Evolutionary conservation across 768 basidiomycete species (phyloP).

Genomic region (Mycena haematopus): DNA sequence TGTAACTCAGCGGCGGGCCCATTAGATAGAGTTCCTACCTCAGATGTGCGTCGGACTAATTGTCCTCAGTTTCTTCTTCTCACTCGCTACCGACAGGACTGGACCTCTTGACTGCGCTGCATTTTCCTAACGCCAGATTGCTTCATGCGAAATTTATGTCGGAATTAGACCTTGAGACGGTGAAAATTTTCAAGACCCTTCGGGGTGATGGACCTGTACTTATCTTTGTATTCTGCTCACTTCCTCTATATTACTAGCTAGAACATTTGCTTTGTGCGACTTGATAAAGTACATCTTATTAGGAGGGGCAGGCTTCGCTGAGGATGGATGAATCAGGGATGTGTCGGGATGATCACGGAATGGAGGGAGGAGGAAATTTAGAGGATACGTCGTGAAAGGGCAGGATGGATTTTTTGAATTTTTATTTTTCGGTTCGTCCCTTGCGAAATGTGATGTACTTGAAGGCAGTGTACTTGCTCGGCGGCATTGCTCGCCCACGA

Average conservation of each 20-base stretch:
- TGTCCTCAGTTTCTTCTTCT: not conserved
- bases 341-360: no score
- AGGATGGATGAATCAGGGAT: no score
- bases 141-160: not conserved
- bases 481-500: no score
- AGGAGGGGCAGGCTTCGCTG: no score
- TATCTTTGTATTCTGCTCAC: slow-evolving; percentile 8
- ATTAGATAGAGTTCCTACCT: not conserved
- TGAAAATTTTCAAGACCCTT: not conserved
- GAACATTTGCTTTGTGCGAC: not conserved
- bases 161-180: not conserved
- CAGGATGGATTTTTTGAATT: no score
- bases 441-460: no score
- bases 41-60: not conserved
- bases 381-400: no score
- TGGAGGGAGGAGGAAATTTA: no score
- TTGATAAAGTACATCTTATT: no score
- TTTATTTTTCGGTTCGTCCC: no score
- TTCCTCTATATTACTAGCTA: slow-evolving; percentile 8
- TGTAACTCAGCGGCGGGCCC: not conserved
- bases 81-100: not conserved
- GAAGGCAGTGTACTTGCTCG: no score
- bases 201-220: not conserved
- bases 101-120: not conserved
- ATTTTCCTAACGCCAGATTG: not conserved